Base-by-base conservation (phyloP, 805 yeast genomes). In the Kodamaea neixiangensis region DNA sequence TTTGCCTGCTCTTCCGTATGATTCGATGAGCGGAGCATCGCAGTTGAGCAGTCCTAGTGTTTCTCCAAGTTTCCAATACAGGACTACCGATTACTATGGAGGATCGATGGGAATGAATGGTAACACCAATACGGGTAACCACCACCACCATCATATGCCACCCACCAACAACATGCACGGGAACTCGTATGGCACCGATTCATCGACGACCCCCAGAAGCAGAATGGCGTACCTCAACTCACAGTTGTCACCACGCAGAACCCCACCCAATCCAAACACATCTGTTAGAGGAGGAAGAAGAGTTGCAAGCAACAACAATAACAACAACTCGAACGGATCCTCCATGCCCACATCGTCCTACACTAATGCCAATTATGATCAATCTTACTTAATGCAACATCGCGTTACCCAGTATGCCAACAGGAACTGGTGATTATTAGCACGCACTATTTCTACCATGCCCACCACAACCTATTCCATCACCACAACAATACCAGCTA, bases 1-100 rank as follows among this genome's bases (percentile, higher is more conserved):
- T 51, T 59, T 69, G 44, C 73, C 73, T 4, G 56, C 60, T 38
- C 60, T 69, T 34, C 65, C 50, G 5, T 25, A 48, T 31, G 57
- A 54, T 38, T 13, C 33, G 44, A 10, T 44, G 29, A 43, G 34
- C 44, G 17, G 39, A 14, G 45, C 40, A 10, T 46, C 37, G 3
- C 31, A 20, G 44, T 39, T 47, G 25, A 37, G n/a, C 29, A 49
- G 51, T 21, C 55, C 55, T n/a, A 41, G 34, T 13, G 50, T 42
- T 14, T 53, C 55, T 3, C 55, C 55, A 10, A 40, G 47, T 11
- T 48, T 49, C 34, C 55, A 49, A 18, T 49, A 49, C 46, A 37
- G 55, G 35, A 29, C 44, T 18, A 50, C 49, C 21, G 55, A 53
- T 19, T 47, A 47, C 44, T 51, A 48, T 34, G 31, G 31, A n/a